Evolutionary conservation across 148 eudicot genomes (phyloP), one percentile per base, ranked within the genome.

Genomic region (Persicaria tinctoria): DNA sequence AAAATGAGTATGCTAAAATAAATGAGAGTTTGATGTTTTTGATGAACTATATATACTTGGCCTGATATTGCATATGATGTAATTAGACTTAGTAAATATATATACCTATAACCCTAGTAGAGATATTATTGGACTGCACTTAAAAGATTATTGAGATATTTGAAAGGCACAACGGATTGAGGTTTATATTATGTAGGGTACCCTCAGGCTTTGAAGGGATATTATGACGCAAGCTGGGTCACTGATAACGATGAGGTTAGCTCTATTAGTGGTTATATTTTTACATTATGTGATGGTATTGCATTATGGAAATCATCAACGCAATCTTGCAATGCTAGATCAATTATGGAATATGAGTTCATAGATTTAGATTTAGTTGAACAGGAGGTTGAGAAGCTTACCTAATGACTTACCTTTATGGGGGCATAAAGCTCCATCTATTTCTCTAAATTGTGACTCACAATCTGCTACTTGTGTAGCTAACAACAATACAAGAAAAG

Each of bases 371-470:
- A 23, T 23, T 23, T 23, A 23, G 66, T 18, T 2, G 74, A 70
- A 23, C 1, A 23, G 1, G n/a, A 70, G 51, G 11, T 55, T 70
- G n/a, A 70, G 46, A 17, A 60, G 51, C 38, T 16, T 71, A 5
- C 14, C n/a, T 0, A 0, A 16, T 13, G 73, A 71, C 10, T 50
- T 17, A 71, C 32, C 23, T 46, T 50, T 50, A 12, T 50, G 51
- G 51, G 27, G 27, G 27, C 1, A 0, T 23, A 23, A 23, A 23
- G 27, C 27, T 23, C 27, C 0, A 23, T 23, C 27, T 23, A 23
- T 68, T 46, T 76, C 51, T 2, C 11, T 76, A 5, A 49, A 50
- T 17, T 76, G 51, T 76, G 78, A 76, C 41, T 49, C 20, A 27
- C n/a, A 76, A n/a, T 46, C 50, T 3, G 32, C 32, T 4, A 76